phyloP scores from a whole-genome alignment of 805 yeast species.

The Yarrowia divulgata region DNA sequence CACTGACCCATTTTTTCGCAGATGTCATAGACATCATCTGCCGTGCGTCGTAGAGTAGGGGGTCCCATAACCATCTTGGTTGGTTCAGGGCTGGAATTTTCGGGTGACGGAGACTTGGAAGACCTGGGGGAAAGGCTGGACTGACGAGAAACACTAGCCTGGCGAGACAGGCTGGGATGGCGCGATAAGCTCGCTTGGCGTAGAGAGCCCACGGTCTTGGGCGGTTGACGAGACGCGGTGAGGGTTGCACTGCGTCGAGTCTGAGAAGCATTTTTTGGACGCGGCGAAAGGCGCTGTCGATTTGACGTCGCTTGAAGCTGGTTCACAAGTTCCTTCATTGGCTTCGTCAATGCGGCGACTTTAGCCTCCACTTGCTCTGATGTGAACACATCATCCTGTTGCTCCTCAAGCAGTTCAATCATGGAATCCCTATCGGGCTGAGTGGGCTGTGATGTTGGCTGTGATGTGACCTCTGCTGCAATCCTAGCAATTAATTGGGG shows the following conservation, averaged over 20 bases:
- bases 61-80: conserved; percentile 13
- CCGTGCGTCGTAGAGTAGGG: conserved; percentile 16
- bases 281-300: background rate
- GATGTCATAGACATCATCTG: conserved; percentile 25
- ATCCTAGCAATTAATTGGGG: conserved; percentile 5
- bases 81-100: background rate
- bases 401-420: background rate
- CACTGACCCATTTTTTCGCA: conserved; percentile 26
- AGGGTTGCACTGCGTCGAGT: background rate
- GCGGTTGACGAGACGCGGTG: background rate
- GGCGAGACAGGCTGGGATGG: background rate
- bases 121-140: background rate
- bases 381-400: background rate
- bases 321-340: background rate
- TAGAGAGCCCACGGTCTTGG: background rate
- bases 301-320: background rate
- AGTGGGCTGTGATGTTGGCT: background rate
- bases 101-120: background rate
- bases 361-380: background rate
- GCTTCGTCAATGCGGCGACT: background rate
- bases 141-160: background rate
- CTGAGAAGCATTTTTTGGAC: too few relatives aligned
- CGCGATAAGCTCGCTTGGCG: background rate
- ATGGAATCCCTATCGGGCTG: background rate
- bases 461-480: background rate